Evolutionary conservation across 106 monocot genomes (phyloP).

Genomic region (Dendrobium catenatum): DNA sequence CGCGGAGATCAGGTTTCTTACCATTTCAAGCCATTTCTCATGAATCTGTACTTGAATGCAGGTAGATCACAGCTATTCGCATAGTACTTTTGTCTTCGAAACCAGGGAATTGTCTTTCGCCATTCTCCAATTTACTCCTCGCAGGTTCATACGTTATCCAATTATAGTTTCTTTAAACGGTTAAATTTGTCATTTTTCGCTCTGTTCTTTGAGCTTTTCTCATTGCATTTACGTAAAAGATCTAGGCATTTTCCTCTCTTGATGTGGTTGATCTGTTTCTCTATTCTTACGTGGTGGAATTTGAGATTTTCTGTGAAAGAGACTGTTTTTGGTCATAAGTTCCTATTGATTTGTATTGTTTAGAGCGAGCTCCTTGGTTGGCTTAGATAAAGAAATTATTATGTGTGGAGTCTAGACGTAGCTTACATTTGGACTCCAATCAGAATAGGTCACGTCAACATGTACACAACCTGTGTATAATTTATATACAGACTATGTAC

Average conservation of each 20-base stretch:
- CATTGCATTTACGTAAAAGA: not conserved
- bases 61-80: not conserved
- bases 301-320: not conserved
- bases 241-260: not conserved
- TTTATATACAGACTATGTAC: too few species aligned
- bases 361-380: too few species aligned
- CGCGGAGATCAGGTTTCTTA: not conserved
- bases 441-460: too few species aligned
- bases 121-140: not conserved
- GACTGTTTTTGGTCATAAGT: not conserved
- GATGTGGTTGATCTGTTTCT: not conserved
- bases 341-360: too few species aligned
- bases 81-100: not conserved
- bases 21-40: not conserved
- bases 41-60: not conserved
- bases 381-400: too few species aligned
- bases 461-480: too few species aligned
- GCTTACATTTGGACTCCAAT: too few species aligned
- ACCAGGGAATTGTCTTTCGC: not conserved
- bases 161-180: not conserved
- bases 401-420: too few species aligned
- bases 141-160: not conserved
- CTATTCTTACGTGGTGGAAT: not conserved
- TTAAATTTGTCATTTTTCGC: not conserved
- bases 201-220: not conserved